phyloP scores from a whole-genome alignment of 2,329 filamentous ascomycete species.

The Xylaria sp. region DNA sequence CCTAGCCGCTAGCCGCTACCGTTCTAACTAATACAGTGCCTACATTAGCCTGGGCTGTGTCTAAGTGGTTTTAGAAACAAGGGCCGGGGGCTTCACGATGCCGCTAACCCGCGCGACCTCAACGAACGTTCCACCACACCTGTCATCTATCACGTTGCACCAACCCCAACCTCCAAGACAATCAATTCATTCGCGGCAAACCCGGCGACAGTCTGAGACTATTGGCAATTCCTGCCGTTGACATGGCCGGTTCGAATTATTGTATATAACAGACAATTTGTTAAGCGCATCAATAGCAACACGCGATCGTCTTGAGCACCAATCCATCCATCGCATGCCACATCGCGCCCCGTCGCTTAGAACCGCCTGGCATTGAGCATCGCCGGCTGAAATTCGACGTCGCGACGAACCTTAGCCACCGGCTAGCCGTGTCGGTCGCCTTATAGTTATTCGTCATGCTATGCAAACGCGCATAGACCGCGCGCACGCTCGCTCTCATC shows the following conservation, averaged over 20 bases:
- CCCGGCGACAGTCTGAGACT: neutral
- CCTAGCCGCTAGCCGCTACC: too few relatives aligned
- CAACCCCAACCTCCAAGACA: neutral
- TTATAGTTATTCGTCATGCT: constrained; percentile 36
- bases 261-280: neutral
- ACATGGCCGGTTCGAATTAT: neutral
- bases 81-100: constrained; percentile 2
- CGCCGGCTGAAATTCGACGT: neutral
- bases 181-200: neutral
- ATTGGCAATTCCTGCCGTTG: neutral
- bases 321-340: constrained; percentile 4
- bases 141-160: neutral
- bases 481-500: constrained; percentile 10
- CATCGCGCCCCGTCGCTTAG: neutral
- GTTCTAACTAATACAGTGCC: too few relatives aligned
- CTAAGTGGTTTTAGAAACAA: neutral
- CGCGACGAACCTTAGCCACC: neutral
- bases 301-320: neutral
- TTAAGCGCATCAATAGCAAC: neutral
- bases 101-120: neutral
- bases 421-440: neutral
- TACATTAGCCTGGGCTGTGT: neutral
- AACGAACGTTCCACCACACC: neutral
- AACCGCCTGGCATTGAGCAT: neutral
- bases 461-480: constrained; percentile 27